Percentiles rank a stretch among this genome's conserved stretches.
Evolutionary conservation across 495 filamentous ascomycete species (phyloP).

Genomic region (Aspergillus taichungensis): DNA sequence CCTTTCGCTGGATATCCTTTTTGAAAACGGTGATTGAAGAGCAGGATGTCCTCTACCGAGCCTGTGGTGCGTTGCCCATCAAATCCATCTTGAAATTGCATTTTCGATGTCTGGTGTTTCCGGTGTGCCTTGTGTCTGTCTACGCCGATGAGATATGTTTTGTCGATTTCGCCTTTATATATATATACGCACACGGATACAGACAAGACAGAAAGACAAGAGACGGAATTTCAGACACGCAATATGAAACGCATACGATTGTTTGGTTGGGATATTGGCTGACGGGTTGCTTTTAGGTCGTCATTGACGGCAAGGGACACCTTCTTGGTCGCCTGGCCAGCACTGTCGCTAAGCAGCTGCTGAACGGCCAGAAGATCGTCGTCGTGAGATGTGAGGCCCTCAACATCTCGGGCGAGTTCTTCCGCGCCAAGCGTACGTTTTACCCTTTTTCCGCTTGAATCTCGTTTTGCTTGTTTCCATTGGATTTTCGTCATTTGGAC

Average conservation of each 20-base stretch:
- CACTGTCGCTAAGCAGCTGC: constrained; percentile 98
- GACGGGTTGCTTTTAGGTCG: constrained; percentile 53
- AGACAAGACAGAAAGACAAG: too few species aligned
- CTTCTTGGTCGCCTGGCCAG: constrained; percentile 97
- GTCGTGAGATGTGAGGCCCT: constrained; percentile 97
- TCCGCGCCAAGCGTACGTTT: constrained; percentile 97
- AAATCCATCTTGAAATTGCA: constrained; percentile 1
- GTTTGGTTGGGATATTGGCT: neutral
- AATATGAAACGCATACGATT: too few species aligned
- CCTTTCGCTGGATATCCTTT: constrained; percentile 31
- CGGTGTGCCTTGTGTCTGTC: neutral
- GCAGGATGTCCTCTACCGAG: constrained; percentile 97
- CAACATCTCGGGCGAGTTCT: constrained; percentile 99
- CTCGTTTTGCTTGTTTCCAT: constrained; percentile 6
- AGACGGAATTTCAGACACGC: too few species aligned
- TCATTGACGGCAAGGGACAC: constrained; percentile 99
- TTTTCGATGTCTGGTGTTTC: constrained; percentile 1
- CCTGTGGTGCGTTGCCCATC: constrained; percentile 68
- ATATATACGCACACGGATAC: too few species aligned
- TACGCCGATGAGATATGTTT: neutral
- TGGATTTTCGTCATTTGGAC: neutral
- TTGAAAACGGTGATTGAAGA: constrained; percentile 35
- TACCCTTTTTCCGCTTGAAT: constrained; percentile 13
- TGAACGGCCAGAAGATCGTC: constrained; percentile 98
- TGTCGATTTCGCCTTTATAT: too few species aligned